These are phyloP conservation scores for Aethionema arabicum DNA, from an alignment of 345 rosid genomes.

Conservation along the genomic window DNA sequence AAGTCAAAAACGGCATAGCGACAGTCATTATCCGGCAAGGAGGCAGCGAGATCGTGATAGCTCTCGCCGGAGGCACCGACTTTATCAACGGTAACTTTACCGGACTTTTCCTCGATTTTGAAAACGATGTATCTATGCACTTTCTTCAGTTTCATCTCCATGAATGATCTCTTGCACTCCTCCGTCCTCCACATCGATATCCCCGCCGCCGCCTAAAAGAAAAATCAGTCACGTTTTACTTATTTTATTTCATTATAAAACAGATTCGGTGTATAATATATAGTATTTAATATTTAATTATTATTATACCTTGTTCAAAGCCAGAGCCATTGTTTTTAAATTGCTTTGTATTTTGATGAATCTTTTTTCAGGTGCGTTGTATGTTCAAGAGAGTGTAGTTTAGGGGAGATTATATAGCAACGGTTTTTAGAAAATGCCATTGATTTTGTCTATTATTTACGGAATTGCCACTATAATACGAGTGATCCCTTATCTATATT, in stretches of 20 bases:
- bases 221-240: not conserved
- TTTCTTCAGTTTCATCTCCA: slow-evolving; percentile 96
- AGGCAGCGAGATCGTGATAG: slow-evolving; percentile 72
- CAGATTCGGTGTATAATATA: not conserved
- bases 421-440: slow-evolving; percentile 9
- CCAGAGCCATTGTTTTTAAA: slow-evolving; percentile 60
- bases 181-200: slow-evolving; percentile 87
- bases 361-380: not conserved
- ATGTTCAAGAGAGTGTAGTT: slow-evolving; percentile 13
- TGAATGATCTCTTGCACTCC: slow-evolving; percentile 87
- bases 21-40: slow-evolving; percentile 81
- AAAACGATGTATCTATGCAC: slow-evolving; percentile 85
- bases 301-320: slow-evolving; percentile 73
- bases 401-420: slow-evolving; percentile 22
- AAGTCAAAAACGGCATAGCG: slow-evolving; percentile 93
- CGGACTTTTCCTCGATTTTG: slow-evolving; percentile 88
- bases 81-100: slow-evolving; percentile 76
- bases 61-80: slow-evolving; percentile 82
- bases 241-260: not conserved
- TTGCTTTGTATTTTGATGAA: slow-evolving; percentile 15
- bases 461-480: slow-evolving; percentile 13
- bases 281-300: not conserved
- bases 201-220: slow-evolving; percentile 45
- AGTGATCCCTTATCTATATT: too few relatives aligned
- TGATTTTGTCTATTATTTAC: slow-evolving; percentile 18